phyloP scores from a whole-genome alignment of 805 yeast species.

The Kodamaea fukazawae region DNA sequence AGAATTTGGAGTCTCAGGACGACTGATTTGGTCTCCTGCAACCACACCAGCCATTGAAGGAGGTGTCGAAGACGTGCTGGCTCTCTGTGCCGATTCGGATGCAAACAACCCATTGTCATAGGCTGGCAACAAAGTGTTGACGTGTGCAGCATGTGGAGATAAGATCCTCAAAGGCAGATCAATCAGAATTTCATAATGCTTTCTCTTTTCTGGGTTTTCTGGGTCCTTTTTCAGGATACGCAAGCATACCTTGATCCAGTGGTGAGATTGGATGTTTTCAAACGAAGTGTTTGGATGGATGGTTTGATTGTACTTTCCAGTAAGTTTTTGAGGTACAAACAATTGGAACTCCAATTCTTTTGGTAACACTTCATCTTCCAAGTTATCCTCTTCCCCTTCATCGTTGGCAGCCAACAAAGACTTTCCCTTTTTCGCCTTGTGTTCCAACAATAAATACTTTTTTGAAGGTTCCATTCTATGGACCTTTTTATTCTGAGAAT shows the following conservation, averaged over 20 bases:
- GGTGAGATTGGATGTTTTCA: constrained; percentile 80
- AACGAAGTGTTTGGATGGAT: constrained; percentile 86
- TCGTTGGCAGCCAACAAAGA: constrained; percentile 46
- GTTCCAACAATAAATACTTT: constrained; percentile 78
- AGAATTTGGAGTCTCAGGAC: not conserved
- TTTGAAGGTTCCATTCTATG: constrained; percentile 90
- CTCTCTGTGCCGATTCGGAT: constrained; percentile 6
- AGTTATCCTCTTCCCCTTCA: constrained; percentile 20
- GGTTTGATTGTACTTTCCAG: constrained; percentile 43
- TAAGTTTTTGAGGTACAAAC: constrained; percentile 71
- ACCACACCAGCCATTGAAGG: constrained; percentile 56
- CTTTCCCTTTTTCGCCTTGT: constrained; percentile 55
- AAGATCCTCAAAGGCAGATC: constrained; percentile 91
- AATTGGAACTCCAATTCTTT: constrained; percentile 83
- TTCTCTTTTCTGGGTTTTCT: constrained; percentile 55
- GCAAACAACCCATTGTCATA: constrained; percentile 38
- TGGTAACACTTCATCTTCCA: constrained; percentile 57
- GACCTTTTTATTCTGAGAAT: constrained; percentile 78
- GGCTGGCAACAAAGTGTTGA: constrained; percentile 73
- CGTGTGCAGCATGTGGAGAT: constrained; percentile 75
- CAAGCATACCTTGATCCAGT: constrained; percentile 90
- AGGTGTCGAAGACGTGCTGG: constrained; percentile 38
- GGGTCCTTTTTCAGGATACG: constrained; percentile 70
- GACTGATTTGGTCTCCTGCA: constrained; percentile 34
- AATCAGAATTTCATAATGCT: constrained; percentile 90